Evolutionary conservation across 495 filamentous ascomycete genomes (phyloP), one percentile per base, ranked within the genome.

Genomic region (Haplographium delicatum): DNA sequence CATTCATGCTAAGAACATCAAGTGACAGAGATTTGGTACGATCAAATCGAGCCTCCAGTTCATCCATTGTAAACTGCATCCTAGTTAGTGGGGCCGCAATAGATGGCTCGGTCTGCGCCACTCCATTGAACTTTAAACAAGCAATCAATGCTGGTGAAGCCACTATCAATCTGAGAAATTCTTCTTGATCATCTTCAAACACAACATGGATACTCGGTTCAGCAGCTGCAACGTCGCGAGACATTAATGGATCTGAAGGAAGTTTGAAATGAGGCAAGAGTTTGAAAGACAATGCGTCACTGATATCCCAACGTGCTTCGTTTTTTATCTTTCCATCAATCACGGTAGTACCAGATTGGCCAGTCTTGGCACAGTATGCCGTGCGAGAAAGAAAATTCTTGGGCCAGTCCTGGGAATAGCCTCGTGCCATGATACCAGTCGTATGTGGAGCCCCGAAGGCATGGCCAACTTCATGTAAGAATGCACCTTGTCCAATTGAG

Each of bases 401-500:
- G 0, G 52, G 62, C 69, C 69, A 73, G 33, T 63, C 56, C 16
- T 61, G 60, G 44, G 58, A 58, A 44, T 71, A 70, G 2, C 68
- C 68, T 38, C 65, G 52, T 18, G 55, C 58, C 67, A 70, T 70
- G 40, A 70, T 70, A 0, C 65, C 65, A 0, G 52, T 62, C 0
- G 65, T 63, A 49, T 71, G 65, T n/a, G 57, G 57, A 5, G 61
- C 66, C 3, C 63, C 62, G 49, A 71, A 66, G 11, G 70, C 68
- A 47, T 68, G 66, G 13, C 66, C 67, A 13, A 70, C 67, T 47
- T 73, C 66, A 18, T 68, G 68, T 19, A 73, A 28, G 38, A 68
- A 69, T 0, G 68, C 68, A 9, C 67, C 66, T 56, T 72, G 70
- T 10, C 70, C 66, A 8, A 69, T 63, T 13, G 66, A 62, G 38